Evolutionary conservation across 1,284 basidiomycete genomes (phyloP), one percentile per base, ranked within the genome.

Genomic region (Leucoagaricus sp.): DNA sequence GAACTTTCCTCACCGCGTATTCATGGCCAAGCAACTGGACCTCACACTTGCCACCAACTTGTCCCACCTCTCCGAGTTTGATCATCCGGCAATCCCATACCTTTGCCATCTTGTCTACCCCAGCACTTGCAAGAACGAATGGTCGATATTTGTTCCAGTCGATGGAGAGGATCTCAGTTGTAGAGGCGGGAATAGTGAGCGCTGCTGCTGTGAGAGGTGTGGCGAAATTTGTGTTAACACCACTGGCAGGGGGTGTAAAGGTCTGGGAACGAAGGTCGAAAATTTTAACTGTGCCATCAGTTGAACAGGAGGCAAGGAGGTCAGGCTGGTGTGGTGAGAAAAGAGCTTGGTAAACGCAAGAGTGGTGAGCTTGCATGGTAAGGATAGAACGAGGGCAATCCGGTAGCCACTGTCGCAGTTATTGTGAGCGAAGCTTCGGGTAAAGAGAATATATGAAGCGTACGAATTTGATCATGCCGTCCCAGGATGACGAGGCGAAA

Each of bases 81-180:
- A 89, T 77, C 87, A 91, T 92, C 40, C 92, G 83, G 64, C 90
- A 87, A 68, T 96, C 94, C 89, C 93, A 96, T 19, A 94, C 80
- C 64, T 89, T 89, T 62, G 91, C 78, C 10, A 76, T 70, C 65
- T 88, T 90, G 72, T 96, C 94, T 13, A 95, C 91, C 26, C 90
- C 89, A 1, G 82, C 88, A 57, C 85, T 91, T 0, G 92, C 94
- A 48, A 96, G 73, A 8, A 87, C 74, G 68, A 89, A 86, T 1
- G 89, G 89, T 2, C 84, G 79, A 66, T 96, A 96, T 70, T 96
- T 96, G 74, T 96, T 96, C 93, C 94, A 96, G 65, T 96, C 94
- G 31, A 96, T 70, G 6, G 86, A 82, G 17, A 96, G 82, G 9
- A 92, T 71, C 68, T 93, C 91, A 1, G 83, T 84, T 1, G 81